Percentiles rank a stretch among this genome's conserved stretches.
Conservation (phyloP, 208 protist species). For the Trypanosoma congolense region DNA sequence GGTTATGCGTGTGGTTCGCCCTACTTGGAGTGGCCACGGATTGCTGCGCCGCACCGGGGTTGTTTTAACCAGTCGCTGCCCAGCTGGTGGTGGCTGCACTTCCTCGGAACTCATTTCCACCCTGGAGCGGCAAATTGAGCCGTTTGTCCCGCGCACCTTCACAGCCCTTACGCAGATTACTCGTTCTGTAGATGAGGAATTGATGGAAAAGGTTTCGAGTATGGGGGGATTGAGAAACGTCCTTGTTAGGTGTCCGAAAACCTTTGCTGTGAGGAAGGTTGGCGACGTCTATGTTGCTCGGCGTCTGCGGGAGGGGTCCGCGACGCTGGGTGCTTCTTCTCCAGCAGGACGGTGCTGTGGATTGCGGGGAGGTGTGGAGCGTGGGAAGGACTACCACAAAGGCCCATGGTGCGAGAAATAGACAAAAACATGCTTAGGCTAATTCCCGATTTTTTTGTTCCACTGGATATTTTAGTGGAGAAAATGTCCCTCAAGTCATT, state of each 20-base stretch:
- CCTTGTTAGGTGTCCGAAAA: constrained; percentile 17
- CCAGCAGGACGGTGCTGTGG: no score
- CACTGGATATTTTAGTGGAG: constrained; percentile 33
- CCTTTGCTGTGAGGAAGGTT: constrained; percentile 25
- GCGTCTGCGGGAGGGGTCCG: constrained; percentile 1
- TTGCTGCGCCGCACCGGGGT: neutral
- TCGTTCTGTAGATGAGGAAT: constrained; percentile 31
- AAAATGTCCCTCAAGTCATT: no score
- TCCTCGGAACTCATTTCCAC: neutral
- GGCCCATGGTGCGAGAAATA: neutral
- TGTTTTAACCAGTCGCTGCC: neutral
- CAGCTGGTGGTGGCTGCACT: neutral
- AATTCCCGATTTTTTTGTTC: constrained; percentile 55
- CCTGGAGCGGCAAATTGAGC: constrained; percentile 19
- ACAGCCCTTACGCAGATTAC: constrained; percentile 55
- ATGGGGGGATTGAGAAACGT: constrained; percentile 23
- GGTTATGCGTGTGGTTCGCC: neutral
- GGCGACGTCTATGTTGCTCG: constrained; percentile 28
- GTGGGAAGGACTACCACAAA: no score
- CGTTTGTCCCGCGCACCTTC: constrained; percentile 43
- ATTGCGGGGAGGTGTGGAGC: no score
- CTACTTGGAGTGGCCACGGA: neutral
- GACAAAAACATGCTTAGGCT: neutral
- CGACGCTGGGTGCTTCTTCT: no score
- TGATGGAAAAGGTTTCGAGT: constrained; percentile 36